Percentiles rank a stretch among this genome's conserved stretches.
Evolutionary conservation across 2,329 filamentous ascomycete species (phyloP).

Genomic region (Aspergillus sp.): DNA sequence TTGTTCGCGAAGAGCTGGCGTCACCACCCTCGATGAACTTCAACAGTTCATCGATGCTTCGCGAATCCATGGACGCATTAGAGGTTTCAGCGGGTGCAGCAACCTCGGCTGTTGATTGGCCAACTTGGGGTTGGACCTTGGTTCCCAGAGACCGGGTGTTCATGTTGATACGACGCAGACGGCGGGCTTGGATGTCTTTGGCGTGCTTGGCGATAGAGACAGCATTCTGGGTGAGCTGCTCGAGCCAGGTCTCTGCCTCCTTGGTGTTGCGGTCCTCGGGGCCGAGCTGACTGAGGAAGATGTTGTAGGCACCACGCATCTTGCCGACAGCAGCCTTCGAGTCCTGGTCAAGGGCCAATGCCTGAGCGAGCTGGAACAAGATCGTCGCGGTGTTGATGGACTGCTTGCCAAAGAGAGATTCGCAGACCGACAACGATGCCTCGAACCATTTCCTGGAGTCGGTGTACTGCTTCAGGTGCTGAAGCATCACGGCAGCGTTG

Average conservation of each 20-base stretch:
- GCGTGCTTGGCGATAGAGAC: slow-evolving; percentile 92
- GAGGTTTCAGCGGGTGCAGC: slow-evolving; percentile 39
- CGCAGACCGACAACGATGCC: slow-evolving; percentile 82
- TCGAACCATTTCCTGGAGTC: slow-evolving; percentile 98
- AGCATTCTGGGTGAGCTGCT: slow-evolving; percentile 92
- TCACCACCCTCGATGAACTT: slow-evolving; percentile 84
- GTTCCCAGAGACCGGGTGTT: slow-evolving; percentile 58
- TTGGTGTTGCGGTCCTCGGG: slow-evolving; percentile 95
- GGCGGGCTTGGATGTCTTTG: slow-evolving; percentile 76
- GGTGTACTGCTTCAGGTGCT: slow-evolving; percentile 90
- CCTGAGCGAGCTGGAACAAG: slow-evolving; percentile 94
- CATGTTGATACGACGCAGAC: slow-evolving; percentile 70
- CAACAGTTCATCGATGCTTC: slow-evolving; percentile 89
- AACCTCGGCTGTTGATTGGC: slow-evolving; percentile 56
- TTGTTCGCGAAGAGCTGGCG: slow-evolving; percentile 37
- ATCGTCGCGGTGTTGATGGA: slow-evolving; percentile 93
- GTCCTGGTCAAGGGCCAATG: slow-evolving; percentile 91
- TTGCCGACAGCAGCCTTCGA: slow-evolving; percentile 85
- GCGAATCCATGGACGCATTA: slow-evolving; percentile 61
- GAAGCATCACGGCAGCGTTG: slow-evolving; percentile 98
- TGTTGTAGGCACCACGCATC: slow-evolving; percentile 96
- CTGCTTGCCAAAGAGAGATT: slow-evolving; percentile 82
- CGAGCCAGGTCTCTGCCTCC: slow-evolving; percentile 94
- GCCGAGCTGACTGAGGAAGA: slow-evolving; percentile 85
- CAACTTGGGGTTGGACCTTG: slow-evolving; percentile 63